Percentiles rank a stretch among this genome's conserved stretches.
phyloP scores from a whole-genome alignment of 768 basidiomycete genomes.

The Boletus rubroflammeus region DNA sequence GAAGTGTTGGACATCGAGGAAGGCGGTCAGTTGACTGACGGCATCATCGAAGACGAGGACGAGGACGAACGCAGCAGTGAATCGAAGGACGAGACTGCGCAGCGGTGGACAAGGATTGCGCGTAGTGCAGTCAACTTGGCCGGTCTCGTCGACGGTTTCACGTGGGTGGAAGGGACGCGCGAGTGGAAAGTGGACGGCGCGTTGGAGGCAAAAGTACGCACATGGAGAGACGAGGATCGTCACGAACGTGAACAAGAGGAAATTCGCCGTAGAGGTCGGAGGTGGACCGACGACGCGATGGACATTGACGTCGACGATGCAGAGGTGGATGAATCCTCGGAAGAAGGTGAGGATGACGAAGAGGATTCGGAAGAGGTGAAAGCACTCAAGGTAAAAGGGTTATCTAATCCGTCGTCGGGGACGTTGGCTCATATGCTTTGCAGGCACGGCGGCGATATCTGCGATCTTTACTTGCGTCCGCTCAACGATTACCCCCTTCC shows the following conservation, averaged over 20 bases:
- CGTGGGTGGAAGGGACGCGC: slow-evolving; percentile 55
- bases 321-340: slow-evolving; percentile 43
- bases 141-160: slow-evolving; percentile 71
- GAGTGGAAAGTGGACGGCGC: slow-evolving; percentile 63
- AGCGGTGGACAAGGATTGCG: slow-evolving; percentile 73
- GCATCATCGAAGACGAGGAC: slow-evolving; percentile 77
- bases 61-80: slow-evolving; percentile 38
- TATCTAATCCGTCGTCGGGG: background rate
- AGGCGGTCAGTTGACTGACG: slow-evolving; percentile 59
- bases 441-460: slow-evolving; percentile 77
- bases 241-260: slow-evolving; percentile 69
- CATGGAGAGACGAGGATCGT: slow-evolving; percentile 69
- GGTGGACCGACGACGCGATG: slow-evolving; percentile 68
- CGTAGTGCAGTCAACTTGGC: slow-evolving; percentile 69
- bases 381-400: slow-evolving; percentile 65
- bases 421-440: slow-evolving; percentile 5
- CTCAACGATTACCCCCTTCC: slow-evolving; percentile 31
- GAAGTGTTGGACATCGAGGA: slow-evolving; percentile 73
- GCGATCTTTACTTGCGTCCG: slow-evolving; percentile 56
- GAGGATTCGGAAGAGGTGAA: slow-evolving; percentile 70
- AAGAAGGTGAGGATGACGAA: slow-evolving; percentile 52
- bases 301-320: slow-evolving; percentile 62
- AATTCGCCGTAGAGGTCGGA: slow-evolving; percentile 52
- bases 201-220: slow-evolving; percentile 63
- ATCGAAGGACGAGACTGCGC: slow-evolving; percentile 38